A percentile compares a stretch with the other conserved stretches of the same genome.
Evolutionary conservation across 2,329 filamentous ascomycete species (phyloP).

Genomic region (Beauveria brongniartii): DNA sequence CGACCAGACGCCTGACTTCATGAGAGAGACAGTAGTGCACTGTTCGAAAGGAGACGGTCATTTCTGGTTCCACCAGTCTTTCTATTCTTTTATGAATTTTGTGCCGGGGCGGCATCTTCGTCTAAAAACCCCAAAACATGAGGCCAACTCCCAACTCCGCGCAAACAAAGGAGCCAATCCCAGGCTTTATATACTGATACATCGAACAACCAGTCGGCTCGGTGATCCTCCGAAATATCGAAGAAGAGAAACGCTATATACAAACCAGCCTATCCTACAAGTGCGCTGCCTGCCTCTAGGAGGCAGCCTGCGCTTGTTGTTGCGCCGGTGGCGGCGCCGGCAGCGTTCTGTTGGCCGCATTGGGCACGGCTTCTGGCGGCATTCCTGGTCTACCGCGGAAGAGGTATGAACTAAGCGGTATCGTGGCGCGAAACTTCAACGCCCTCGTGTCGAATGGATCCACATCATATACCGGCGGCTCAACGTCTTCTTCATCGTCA

Average conservation of each 20-base stretch:
- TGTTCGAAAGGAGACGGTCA: background rate
- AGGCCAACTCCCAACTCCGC: conserved; percentile 9
- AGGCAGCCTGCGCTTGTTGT: conserved; percentile 15
- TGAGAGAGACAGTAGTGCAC: background rate
- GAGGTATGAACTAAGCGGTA: conserved; percentile 40
- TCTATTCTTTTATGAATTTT: conserved; percentile 10
- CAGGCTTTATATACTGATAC: conserved; percentile 8
- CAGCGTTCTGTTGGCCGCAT: conserved; percentile 13
- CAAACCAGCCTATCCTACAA: conserved; percentile 13
- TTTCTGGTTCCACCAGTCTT: conserved; percentile 6
- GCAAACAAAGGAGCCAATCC: conserved; percentile 8
- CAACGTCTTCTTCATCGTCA: conserved; percentile 71
- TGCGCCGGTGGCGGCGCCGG: conserved; percentile 15
- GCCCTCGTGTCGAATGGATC: conserved; percentile 60
- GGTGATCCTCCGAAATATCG: background rate
- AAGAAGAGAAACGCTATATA: conserved; percentile 7
- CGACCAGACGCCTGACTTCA: background rate
- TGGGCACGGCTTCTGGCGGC: conserved; percentile 18
- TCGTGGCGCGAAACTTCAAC: conserved; percentile 53
- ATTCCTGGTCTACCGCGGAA: conserved; percentile 30
- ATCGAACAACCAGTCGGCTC: background rate
- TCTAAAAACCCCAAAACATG: conserved; percentile 7
- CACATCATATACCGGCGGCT: conserved; percentile 63
- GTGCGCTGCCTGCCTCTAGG: background rate
- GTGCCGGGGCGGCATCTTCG: conserved; percentile 5